Conservation (phyloP, 176 grass and related monocot species). For the Chrysopogon serrulatus region DNA sequence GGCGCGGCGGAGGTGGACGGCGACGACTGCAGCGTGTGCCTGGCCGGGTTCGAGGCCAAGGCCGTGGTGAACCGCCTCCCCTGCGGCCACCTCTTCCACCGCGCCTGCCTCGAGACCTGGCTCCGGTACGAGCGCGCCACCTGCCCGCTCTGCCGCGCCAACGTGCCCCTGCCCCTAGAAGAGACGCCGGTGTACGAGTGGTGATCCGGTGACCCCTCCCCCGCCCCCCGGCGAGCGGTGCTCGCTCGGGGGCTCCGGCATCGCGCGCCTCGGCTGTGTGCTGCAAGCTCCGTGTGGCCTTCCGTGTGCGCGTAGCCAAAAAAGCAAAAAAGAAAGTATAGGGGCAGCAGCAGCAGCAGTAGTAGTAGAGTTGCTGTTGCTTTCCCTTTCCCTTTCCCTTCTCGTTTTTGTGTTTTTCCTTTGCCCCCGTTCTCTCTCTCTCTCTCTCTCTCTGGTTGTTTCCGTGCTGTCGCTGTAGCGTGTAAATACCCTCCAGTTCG, state of each 20-base stretch:
- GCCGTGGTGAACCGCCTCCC: conserved; percentile 71
- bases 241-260: not conserved
- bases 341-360: not conserved
- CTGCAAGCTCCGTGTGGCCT: conserved; percentile 45
- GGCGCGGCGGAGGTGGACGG: not conserved
- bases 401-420: not conserved
- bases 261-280: conserved; percentile 29
- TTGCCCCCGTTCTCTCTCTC: not conserved
- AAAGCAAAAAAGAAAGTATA: not conserved
- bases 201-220: not conserved
- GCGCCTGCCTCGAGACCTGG: conserved; percentile 76
- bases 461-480: conserved; percentile 6
- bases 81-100: conserved; percentile 86
- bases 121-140: conserved; percentile 82
- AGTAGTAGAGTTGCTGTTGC: not conserved
- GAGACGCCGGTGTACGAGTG: not conserved
- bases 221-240: no score
- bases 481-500: conserved; percentile 35
- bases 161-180: conserved; percentile 36
- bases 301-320: conserved; percentile 35
- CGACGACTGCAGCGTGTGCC: conserved; percentile 70
- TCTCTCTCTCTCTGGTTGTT: not conserved
- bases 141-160: conserved; percentile 75
- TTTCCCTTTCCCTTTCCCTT: not conserved
- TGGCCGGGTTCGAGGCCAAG: conserved; percentile 55